These are phyloP conservation scores for Fusarium bulbicola DNA, from an alignment of 2,329 filamentous ascomycete genomes.

Conservation along the genomic window DNA sequence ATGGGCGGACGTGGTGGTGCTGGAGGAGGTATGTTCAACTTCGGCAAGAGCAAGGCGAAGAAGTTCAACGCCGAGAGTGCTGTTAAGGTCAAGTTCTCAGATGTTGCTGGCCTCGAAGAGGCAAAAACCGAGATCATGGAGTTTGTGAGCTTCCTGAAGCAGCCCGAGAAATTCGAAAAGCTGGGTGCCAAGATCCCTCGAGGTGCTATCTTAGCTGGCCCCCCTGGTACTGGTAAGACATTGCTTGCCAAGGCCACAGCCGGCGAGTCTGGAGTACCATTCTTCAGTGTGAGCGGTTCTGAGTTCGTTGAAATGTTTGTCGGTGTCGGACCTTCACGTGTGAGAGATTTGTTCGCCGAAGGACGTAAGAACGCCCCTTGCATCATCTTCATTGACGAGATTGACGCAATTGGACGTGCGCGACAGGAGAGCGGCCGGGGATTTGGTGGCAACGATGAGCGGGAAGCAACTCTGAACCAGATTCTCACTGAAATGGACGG, in stretches of 20 bases:
- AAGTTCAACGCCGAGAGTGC: constrained; percentile 97
- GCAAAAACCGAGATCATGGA: constrained; percentile 99
- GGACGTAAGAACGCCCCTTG: constrained; percentile 96
- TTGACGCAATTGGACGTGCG: constrained; percentile 95
- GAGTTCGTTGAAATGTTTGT: constrained; percentile 99
- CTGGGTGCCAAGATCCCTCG: constrained; percentile 97
- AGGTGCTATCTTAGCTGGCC: constrained; percentile 95
- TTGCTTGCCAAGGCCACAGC: constrained; percentile 96
- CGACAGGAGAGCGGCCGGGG: constrained; percentile 76
- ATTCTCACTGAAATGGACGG: constrained; percentile 99
- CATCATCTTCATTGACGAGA: constrained; percentile 99
- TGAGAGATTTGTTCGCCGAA: constrained; percentile 92
- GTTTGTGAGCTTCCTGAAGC: constrained; percentile 96
- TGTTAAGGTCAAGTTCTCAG: constrained; percentile 95
- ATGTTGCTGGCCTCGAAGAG: constrained; percentile 98
- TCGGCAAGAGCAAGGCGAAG: constrained; percentile 95
- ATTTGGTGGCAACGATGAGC: constrained; percentile 93
- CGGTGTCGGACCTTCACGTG: constrained; percentile 94
- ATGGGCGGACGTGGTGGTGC: constrained; percentile 72
- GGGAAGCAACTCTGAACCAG: constrained; percentile 96
- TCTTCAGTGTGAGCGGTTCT: constrained; percentile 98
- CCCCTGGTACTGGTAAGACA: constrained; percentile 98
- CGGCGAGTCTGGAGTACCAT: constrained; percentile 94
- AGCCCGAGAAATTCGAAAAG: constrained; percentile 90
- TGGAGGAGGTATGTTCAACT: constrained; percentile 88